Conservation (phyloP, 2,329 filamentous ascomycete species). For the Juglanconis sp. region DNA sequence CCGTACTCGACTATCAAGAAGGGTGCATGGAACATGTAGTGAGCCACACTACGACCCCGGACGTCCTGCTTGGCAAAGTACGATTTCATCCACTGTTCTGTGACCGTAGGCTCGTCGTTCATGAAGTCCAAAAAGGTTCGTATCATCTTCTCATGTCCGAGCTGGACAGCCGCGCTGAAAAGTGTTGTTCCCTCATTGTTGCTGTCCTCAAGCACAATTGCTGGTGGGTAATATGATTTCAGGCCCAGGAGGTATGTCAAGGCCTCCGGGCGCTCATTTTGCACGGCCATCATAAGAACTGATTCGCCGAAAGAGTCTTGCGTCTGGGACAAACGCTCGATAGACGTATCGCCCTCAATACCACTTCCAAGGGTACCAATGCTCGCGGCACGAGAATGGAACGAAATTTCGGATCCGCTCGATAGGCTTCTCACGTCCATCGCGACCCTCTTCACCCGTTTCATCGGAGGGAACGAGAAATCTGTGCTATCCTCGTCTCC, state of each 20-base stretch:
- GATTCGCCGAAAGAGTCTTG: conserved; percentile 74
- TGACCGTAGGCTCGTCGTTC: conserved; percentile 42
- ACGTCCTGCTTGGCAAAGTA: conserved; percentile 78
- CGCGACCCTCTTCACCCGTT: conserved; percentile 73
- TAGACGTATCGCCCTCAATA: conserved; percentile 81
- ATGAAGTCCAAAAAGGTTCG: conserved; percentile 73
- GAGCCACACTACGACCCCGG: conserved; percentile 85
- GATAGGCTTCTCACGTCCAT: conserved; percentile 90
- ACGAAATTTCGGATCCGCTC: conserved; percentile 79
- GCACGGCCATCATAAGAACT: conserved; percentile 80
- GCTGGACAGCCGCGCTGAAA: conserved; percentile 84
- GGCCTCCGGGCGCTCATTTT: conserved; percentile 67
- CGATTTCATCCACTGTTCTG: conserved; percentile 52
- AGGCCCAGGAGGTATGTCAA: conserved; percentile 77
- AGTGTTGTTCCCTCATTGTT: conserved; percentile 90
- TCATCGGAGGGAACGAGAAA: conserved; percentile 34
- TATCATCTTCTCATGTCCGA: conserved; percentile 72
- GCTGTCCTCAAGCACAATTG: conserved; percentile 73
- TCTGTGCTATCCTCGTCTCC: conserved; percentile 31
- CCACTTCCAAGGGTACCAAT: conserved; percentile 70
- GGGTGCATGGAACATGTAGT: conserved; percentile 93
- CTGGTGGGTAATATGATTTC: conserved; percentile 68
- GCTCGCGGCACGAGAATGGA: conserved; percentile 75
- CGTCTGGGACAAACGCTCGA: conserved; percentile 72
- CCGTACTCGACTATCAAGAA: conserved; percentile 75